phyloP scores from a whole-genome alignment of 2,329 filamentous ascomycete genomes.

The Cladosporium halotolerans region DNA sequence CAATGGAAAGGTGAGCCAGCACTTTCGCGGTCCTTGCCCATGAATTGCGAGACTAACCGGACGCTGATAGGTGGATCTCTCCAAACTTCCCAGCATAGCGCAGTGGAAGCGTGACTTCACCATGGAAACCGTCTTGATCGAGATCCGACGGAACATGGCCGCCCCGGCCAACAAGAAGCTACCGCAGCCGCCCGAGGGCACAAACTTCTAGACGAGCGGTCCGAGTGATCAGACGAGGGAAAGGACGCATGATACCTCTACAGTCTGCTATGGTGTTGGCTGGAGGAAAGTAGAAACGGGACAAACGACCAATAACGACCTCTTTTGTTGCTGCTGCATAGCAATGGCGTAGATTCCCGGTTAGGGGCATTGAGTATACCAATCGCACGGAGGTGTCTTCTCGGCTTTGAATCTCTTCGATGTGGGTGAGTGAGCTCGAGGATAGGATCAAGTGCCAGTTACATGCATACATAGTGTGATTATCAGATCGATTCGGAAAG shows the following conservation, averaged over 20 bases:
- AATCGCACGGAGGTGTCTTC: no score
- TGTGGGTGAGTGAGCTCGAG: no score
- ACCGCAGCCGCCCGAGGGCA: slow-evolving; percentile 84
- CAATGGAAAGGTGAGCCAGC: slow-evolving; percentile 59
- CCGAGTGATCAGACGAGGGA: neutral
- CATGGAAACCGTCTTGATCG: slow-evolving; percentile 89
- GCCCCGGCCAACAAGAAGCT: slow-evolving; percentile 88
- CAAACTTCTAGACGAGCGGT: slow-evolving; percentile 38
- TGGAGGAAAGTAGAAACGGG: neutral
- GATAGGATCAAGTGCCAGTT: no score
- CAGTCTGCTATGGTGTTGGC: neutral
- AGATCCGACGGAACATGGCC: slow-evolving; percentile 86
- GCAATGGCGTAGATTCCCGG: slow-evolving; percentile 2
- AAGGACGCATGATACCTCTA: neutral
- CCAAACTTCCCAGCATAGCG: slow-evolving; percentile 74
- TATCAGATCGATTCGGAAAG: no score
- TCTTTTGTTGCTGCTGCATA: slow-evolving; percentile 9
- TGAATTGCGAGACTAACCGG: neutral
- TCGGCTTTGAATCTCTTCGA: no score
- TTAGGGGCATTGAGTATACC: no score
- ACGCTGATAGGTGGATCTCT: slow-evolving; percentile 63
- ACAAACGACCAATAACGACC: slow-evolving; percentile 11
- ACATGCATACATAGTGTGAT: no score
- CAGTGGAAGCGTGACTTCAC: slow-evolving; percentile 91
- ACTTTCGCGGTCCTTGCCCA: neutral